Base-by-base conservation (phyloP, 2,329 filamentous ascomycete species). In the Diaporthe sp. region DNA sequence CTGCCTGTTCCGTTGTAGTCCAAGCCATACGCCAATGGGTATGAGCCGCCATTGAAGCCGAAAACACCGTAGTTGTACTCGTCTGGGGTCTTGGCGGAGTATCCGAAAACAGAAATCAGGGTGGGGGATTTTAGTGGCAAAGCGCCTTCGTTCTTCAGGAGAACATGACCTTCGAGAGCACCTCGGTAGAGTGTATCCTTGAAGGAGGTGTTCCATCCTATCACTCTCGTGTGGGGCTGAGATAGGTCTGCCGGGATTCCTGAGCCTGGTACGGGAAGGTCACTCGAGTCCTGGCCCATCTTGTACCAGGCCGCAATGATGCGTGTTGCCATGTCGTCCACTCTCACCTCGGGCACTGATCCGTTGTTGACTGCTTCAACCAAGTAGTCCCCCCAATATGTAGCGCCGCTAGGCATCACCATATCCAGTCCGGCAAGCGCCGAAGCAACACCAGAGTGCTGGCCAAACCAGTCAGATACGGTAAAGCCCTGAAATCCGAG, bases 361-460 rank as follows among this genome's bases (percentile, higher is more conserved):
- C 91, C 91, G 76, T 93, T 92, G 19, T 85, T 84, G 22, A 94
- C 88, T 0, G 92, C 89, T 4, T 86, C 81, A 0, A 86, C 84
- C 0, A 94, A 86, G 33, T 94, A 92, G 4, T 80, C 77, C 12
- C 85, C 83, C 87, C 87, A 90, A 70, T 82, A 84, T 0, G 72
- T 67, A 3, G 78, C 78, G 1, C 80, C 82, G 3, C 75, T 82
- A 0, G 92, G 92, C 93, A 95, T 95, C 9, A 88, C 89, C 89
- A 94, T 91, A 79, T 95, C 93, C 38, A 95, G 81, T 33, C 93
- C 94, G 3, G 92, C 91, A 71, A 92, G 83, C 0, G 92, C 87
- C 5, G 87, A 88, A 1, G 87, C 87, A 9, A 93, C 88, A 40
- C 92, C 92, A 0, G 89, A 84, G 77, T 93, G 92, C 70, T 93